Conservation (phyloP, 1,139 yeast species). For the Kodamaea anthophila region DNA sequence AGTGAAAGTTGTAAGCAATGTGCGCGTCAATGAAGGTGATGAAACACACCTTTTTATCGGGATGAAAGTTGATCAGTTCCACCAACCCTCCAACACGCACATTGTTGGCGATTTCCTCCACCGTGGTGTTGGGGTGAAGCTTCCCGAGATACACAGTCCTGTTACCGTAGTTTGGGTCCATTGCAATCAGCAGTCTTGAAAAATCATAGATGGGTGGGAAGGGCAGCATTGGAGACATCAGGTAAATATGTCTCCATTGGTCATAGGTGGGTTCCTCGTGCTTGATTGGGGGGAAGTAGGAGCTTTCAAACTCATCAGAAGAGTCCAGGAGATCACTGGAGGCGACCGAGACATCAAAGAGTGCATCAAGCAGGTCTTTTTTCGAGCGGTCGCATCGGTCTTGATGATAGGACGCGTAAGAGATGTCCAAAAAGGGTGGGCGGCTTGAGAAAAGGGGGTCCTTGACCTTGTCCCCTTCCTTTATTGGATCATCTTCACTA, state of each 20-base stretch:
- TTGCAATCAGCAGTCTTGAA: no score
- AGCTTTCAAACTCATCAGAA: conserved; percentile 2
- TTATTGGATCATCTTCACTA: no score
- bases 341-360: not conserved
- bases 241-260: no score
- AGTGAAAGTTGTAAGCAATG: conserved; percentile 36
- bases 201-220: no score
- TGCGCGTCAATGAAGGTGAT: conserved; percentile 41
- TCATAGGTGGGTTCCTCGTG: no score
- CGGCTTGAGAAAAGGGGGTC: no score
- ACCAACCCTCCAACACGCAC: conserved; percentile 46
- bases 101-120: conserved; percentile 46
- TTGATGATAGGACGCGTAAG: no score
- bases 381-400: conserved; percentile 24
- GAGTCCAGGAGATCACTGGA: conserved; percentile 4
- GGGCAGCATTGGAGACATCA: no score
- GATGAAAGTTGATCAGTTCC: conserved; percentile 33
- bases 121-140: conserved; percentile 38
- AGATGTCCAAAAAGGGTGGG: no score
- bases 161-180: conserved; percentile 27
- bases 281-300: conserved; percentile 2
- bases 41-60: conserved; percentile 37
- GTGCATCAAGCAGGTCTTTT: conserved; percentile 9
- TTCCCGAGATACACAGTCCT: conserved; percentile 42
- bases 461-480: no score